These are phyloP conservation scores for Cordyceps tenuipes DNA, from an alignment of 2,329 filamentous ascomycete genomes.

Conservation along the genomic window DNA sequence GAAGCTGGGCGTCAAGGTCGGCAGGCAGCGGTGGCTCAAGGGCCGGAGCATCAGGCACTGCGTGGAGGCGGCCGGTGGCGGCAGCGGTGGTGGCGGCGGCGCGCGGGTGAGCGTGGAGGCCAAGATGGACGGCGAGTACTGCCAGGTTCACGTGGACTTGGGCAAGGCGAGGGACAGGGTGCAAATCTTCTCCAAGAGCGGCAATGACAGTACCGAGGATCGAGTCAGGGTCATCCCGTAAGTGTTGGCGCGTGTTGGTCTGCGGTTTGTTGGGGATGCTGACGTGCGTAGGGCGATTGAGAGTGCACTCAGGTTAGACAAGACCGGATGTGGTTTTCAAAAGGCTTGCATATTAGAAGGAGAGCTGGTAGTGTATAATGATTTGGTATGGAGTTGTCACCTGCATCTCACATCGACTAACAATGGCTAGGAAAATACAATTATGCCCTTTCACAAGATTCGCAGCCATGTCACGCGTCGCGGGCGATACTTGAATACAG, in stretches of 20 bases:
- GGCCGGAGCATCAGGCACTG: conserved; percentile 68
- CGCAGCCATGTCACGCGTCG: conserved; percentile 70
- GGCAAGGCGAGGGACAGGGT: conserved; percentile 46
- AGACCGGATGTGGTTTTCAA: conserved; percentile 48
- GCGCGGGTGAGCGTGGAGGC: conserved; percentile 64
- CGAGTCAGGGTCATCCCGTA: conserved; percentile 50
- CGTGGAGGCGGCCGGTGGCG: conserved; percentile 56
- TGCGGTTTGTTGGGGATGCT: conserved; percentile 1
- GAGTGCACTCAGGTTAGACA: conserved; percentile 55
- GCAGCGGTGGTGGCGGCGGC: too few relatives aligned
- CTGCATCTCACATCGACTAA: conserved; percentile 14
- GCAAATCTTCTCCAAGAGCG: conserved; percentile 85
- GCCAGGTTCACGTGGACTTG: conserved; percentile 75
- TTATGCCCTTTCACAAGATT: conserved; percentile 74
- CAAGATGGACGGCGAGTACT: conserved; percentile 86
- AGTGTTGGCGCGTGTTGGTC: conserved; percentile 14
- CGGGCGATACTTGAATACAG: conserved; percentile 59
- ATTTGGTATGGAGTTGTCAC: conserved; percentile 32
- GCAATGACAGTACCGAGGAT: conserved; percentile 78
- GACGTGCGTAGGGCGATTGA: conserved; percentile 42
- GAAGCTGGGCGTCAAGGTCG: conserved; percentile 53
- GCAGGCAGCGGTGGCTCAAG: conserved; percentile 56
- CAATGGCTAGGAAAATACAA: conserved; percentile 39
- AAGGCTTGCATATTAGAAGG: conserved; percentile 71
- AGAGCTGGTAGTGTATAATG: conserved; percentile 72